phyloP scores from a whole-genome alignment of 2,329 filamentous ascomycete species.

The Xylaria digitata region DNA sequence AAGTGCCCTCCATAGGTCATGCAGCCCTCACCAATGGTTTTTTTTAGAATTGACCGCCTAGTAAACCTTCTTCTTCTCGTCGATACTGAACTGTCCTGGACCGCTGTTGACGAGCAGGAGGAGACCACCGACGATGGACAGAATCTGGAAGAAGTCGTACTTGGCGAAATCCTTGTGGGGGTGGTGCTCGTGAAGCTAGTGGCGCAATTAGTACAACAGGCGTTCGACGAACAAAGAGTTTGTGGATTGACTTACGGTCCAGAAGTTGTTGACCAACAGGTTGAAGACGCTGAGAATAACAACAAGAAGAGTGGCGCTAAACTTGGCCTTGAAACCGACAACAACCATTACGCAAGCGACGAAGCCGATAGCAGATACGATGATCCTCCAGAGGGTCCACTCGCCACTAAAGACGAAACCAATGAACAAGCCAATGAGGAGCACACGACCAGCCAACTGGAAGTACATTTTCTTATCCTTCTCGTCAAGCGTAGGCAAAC shows the following conservation, averaged over 20 bases:
- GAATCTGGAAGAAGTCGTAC: slow-evolving; percentile 99
- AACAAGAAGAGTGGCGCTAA: slow-evolving; percentile 94
- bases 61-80: slow-evolving; percentile 99
- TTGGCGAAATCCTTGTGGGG: slow-evolving; percentile 99
- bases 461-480: slow-evolving; percentile 99
- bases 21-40: slow-evolving; percentile 16
- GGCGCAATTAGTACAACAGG: slow-evolving; percentile 45
- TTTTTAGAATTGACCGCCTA: slow-evolving; percentile 56
- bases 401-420: slow-evolving; percentile 96
- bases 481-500: slow-evolving; percentile 92
- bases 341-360: slow-evolving; percentile 98
- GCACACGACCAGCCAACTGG: slow-evolving; percentile 93
- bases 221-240: neutral
- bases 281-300: slow-evolving; percentile 97
- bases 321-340: slow-evolving; percentile 99
- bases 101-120: slow-evolving; percentile 98
- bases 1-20: slow-evolving; percentile 26
- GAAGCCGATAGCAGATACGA: slow-evolving; percentile 86
- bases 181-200: slow-evolving; percentile 92
- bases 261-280: slow-evolving; percentile 98
- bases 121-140: slow-evolving; percentile 97
- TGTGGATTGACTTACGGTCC: slow-evolving; percentile 79
- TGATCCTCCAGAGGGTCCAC: slow-evolving; percentile 88
- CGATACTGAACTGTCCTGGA: slow-evolving; percentile 95
- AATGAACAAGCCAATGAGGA: slow-evolving; percentile 97